These are phyloP conservation scores for Mycosphaerella sp. DNA, from an alignment of 2,329 filamentous ascomycete genomes.

Conservation along the genomic window DNA sequence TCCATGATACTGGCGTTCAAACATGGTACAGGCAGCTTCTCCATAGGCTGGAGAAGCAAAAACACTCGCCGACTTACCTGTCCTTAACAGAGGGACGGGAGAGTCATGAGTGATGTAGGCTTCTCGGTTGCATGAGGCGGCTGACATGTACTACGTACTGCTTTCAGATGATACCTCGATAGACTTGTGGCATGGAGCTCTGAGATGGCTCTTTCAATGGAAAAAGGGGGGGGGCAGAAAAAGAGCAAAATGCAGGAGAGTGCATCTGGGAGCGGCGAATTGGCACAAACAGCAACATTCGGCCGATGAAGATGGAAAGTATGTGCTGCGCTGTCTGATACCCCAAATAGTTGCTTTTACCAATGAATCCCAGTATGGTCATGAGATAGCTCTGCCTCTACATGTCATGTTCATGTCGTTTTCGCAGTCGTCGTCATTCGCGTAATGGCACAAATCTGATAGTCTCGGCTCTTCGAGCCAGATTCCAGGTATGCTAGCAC, in stretches of 20 bases:
- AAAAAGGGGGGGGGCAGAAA: slow-evolving; percentile 5
- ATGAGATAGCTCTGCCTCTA: background rate
- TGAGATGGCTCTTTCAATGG: slow-evolving; percentile 5
- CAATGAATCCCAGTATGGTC: slow-evolving; percentile 1
- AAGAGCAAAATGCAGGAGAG: slow-evolving; percentile 4
- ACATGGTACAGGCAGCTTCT: slow-evolving; percentile 11
- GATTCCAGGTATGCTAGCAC: no score
- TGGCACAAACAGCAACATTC: slow-evolving; percentile 1
- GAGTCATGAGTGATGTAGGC: slow-evolving; percentile 7
- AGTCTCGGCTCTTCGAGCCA: no score
- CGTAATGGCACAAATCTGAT: no score
- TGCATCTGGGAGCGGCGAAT: slow-evolving; percentile 10
- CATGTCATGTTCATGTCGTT: no score
- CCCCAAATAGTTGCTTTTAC: slow-evolving; percentile 3
- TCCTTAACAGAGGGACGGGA: slow-evolving; percentile 9
- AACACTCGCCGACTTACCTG: slow-evolving; percentile 11
- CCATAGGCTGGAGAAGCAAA: slow-evolving; percentile 11
- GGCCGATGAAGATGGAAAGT: slow-evolving; percentile 1
- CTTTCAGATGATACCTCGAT: slow-evolving; percentile 17
- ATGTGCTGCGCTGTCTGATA: slow-evolving; percentile 7
- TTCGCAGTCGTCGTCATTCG: no score
- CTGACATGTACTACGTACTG: slow-evolving; percentile 8
- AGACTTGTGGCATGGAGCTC: slow-evolving; percentile 12
- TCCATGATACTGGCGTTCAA: slow-evolving; percentile 14
- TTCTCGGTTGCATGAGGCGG: slow-evolving; percentile 5